Base-by-base conservation (phyloP, 2,329 filamentous ascomycete genomes). In the Trichoderma afroharzianum region DNA sequence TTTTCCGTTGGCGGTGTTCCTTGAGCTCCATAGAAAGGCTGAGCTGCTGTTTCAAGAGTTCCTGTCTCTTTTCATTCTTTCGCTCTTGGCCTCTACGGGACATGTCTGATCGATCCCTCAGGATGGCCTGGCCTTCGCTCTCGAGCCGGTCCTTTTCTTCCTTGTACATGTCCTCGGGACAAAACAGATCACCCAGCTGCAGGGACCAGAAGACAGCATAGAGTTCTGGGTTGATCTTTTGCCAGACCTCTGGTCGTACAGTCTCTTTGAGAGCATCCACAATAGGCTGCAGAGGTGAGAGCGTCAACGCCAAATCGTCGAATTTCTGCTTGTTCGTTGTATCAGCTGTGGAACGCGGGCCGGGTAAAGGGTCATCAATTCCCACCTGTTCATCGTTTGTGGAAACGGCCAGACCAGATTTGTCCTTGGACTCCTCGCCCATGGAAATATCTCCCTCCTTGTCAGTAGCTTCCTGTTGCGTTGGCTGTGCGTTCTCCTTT, bases 151-250 rank as follows among this genome's bases (percentile, higher is more conserved):
- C 88, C 43, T 91, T 90, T 78, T 97, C 94, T 18, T 90, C 87
- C 62, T 92, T 88, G 79, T 99, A 99, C 72, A 91, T 92, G 39
- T 90, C 87, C 73, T 89, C 89, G 1, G 93, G 93, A 74, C 95
- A 90, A 71, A 89, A 88, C 71, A 98, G 85, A 79, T 99, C 95
- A 59, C 92, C 90, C 3, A 97, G 87, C 32, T 94, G 91, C 14
- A 98, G 85, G 64, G 95, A 91, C 96, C 96, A 99, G 82, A 99
- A 99, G 0, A 92, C 93, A 57, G 93, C 89, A 77, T 94, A 98
- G 79, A 98, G 95, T 33, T 93, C 90, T 0, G 94, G 86, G 57
- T 90, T 94, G 66, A 98, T 87, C 63, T 88, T 88, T 12, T 88
- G 84, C 86, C 91, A 94, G 6, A 90, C 87, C 8, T 89, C 86